A percentile compares a stretch with the other conserved stretches of the same genome.
These are phyloP conservation scores for Logfia minima DNA, from an alignment of 129 eudicot genomes.

Conservation along the genomic window DNA sequence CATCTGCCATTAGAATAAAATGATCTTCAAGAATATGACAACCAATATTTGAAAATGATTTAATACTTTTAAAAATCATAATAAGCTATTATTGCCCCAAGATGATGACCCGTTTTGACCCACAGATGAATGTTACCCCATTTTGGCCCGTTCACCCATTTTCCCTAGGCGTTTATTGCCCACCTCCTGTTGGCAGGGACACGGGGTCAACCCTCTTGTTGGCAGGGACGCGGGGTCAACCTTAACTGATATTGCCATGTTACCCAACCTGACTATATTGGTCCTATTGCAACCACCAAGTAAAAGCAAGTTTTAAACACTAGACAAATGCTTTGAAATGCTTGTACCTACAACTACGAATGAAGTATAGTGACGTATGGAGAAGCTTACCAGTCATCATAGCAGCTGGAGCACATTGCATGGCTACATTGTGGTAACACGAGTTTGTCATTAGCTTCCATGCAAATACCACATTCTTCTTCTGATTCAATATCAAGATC, in stretches of 20 bases:
- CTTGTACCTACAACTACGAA: slow-evolving; percentile 8
- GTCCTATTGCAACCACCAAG: too few species aligned
- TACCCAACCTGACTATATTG: too few species aligned
- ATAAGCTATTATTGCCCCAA: too few species aligned
- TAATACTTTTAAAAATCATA: too few species aligned
- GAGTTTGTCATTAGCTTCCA: slow-evolving; percentile 65
- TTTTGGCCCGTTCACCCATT: not conserved
- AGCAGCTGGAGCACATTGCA: slow-evolving; percentile 66
- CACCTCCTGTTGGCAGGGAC: not conserved
- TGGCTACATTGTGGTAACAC: slow-evolving; percentile 68
- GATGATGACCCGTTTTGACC: not conserved
- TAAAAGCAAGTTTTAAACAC: not conserved
- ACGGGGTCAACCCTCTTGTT: not conserved
- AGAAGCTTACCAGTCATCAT: slow-evolving; percentile 54
- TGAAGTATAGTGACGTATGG: not conserved
- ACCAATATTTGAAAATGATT: too few species aligned
- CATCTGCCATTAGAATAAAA: too few species aligned
- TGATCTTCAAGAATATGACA: too few species aligned
- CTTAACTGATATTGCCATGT: not conserved
- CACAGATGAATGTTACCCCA: not conserved
- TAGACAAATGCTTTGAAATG: not conserved
- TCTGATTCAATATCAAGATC: slow-evolving; percentile 56
- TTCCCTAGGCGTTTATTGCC: not conserved
- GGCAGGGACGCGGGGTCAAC: not conserved
- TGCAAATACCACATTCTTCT: slow-evolving; percentile 79